phyloP scores from a whole-genome alignment of 345 rosid species.

The Capsella bursapastoris region DNA sequence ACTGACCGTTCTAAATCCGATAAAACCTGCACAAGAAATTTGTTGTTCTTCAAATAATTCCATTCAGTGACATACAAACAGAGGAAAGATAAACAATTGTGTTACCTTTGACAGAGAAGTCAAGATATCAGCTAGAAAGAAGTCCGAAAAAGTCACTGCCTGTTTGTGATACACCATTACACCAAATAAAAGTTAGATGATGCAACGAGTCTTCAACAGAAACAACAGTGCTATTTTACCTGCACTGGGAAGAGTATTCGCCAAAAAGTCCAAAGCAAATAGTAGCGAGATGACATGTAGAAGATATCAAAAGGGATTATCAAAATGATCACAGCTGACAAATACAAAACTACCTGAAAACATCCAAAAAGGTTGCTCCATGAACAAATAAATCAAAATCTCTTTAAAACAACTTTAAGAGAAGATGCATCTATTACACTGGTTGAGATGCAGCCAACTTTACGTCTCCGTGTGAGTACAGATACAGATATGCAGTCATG shows the following conservation, averaged over 20 bases:
- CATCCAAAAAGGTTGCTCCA: not conserved
- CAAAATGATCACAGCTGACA: slow-evolving; percentile 65
- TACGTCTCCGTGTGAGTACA: slow-evolving; percentile 96
- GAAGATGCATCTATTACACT: slow-evolving; percentile 98
- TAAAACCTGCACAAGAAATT: slow-evolving; percentile 63
- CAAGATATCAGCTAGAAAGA: slow-evolving; percentile 90
- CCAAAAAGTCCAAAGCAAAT: slow-evolving; percentile 84
- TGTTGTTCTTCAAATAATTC: slow-evolving; percentile 1
- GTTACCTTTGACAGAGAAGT: slow-evolving; percentile 95
- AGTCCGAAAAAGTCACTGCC: slow-evolving; percentile 88
- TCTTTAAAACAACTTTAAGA: slow-evolving; percentile 34
- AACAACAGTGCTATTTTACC: slow-evolving; percentile 39
- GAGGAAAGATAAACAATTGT: not conserved
- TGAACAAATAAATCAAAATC: slow-evolving; percentile 25
- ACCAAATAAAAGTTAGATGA: slow-evolving; percentile 19
- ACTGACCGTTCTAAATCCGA: slow-evolving; percentile 94
- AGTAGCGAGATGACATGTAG: slow-evolving; percentile 80
- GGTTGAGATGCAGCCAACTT: slow-evolving; percentile 97
- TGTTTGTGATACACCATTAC: slow-evolving; percentile 40
- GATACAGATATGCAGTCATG: slow-evolving; percentile 94
- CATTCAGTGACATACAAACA: slow-evolving; percentile 11
- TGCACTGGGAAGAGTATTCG: slow-evolving; percentile 87
- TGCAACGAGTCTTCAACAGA: not conserved
- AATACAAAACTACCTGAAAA: slow-evolving; percentile 81
- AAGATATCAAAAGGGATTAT: slow-evolving; percentile 89